phyloP scores from a whole-genome alignment of 2,329 filamentous ascomycete genomes.

The Coleophoma cylindrospora region DNA sequence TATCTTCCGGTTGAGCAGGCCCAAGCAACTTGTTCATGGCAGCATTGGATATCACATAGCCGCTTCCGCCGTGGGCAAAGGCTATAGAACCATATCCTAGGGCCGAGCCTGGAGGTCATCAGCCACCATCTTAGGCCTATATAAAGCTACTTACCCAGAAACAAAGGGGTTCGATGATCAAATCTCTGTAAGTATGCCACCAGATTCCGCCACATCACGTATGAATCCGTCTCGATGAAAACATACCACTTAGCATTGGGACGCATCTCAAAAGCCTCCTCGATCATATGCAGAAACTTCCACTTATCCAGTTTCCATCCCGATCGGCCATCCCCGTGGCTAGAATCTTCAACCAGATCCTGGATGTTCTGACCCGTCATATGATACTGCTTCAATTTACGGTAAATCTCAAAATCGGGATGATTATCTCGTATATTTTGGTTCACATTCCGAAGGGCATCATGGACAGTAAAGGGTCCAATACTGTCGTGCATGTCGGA shows the following conservation, averaged over 20 bases:
- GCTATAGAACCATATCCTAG: slow-evolving; percentile 34
- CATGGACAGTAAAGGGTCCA: slow-evolving; percentile 37
- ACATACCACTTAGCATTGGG: slow-evolving; percentile 54
- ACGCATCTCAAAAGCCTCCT: slow-evolving; percentile 44
- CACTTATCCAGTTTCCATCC: slow-evolving; percentile 56
- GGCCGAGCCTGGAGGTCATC: slow-evolving; percentile 33
- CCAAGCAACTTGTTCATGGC: slow-evolving; percentile 42
- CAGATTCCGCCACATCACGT: slow-evolving; percentile 48
- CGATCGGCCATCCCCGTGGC: slow-evolving; percentile 16
- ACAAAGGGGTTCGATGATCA: slow-evolving; percentile 37
- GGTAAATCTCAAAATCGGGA: slow-evolving; percentile 38
- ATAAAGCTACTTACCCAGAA: slow-evolving; percentile 28
- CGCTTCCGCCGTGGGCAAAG: slow-evolving; percentile 53
- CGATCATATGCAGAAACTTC: slow-evolving; percentile 56
- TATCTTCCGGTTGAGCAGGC: slow-evolving; percentile 30
- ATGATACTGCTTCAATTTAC: slow-evolving; percentile 36
- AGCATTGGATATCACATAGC: slow-evolving; percentile 46
- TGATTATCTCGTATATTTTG: slow-evolving; percentile 37
- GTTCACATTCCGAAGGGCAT: slow-evolving; percentile 41
- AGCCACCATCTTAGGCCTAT: no score
- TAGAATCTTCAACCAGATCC: slow-evolving; percentile 19
- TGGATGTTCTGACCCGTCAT: slow-evolving; percentile 39
- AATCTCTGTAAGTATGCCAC: slow-evolving; percentile 41
- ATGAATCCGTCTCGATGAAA: slow-evolving; percentile 55
- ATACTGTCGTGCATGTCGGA: slow-evolving; percentile 48